Evolutionary conservation across 2,329 filamentous ascomycete genomes (phyloP).

Genomic region (Xylariales sp.): DNA sequence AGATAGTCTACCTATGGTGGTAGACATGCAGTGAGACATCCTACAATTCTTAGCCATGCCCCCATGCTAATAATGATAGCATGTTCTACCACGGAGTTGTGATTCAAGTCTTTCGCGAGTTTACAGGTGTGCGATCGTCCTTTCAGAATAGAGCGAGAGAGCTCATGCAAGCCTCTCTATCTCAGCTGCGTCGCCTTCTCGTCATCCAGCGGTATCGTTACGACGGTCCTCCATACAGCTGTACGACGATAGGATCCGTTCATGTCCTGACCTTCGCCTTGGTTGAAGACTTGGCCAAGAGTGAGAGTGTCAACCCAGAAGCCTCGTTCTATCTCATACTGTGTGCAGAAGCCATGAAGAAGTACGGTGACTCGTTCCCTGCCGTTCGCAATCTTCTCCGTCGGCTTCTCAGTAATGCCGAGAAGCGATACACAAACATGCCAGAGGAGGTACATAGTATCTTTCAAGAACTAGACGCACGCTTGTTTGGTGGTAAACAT

Average conservation of each 20-base stretch:
- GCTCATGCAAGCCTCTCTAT: not conserved
- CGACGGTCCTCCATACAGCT: conserved; percentile 7
- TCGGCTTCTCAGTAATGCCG: not conserved
- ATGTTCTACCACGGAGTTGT: conserved; percentile 5
- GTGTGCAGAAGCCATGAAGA: conserved; percentile 4
- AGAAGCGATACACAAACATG: not conserved
- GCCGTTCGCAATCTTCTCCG: not conserved
- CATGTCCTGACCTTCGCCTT: conserved; percentile 3
- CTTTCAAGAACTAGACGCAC: conserved; percentile 1
- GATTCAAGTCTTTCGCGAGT: conserved; percentile 5
- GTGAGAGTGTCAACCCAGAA: not conserved
- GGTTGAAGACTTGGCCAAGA: not conserved
- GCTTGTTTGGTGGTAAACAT: not conserved
- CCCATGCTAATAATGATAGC: not conserved
- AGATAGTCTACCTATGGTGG: not conserved
- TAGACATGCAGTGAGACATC: not conserved
- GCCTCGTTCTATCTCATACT: conserved; percentile 4
- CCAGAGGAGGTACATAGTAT: not conserved
- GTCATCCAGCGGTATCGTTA: conserved; percentile 5
- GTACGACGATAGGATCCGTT: conserved; percentile 3
- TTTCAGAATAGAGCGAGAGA: not conserved
- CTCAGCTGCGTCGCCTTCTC: conserved; percentile 5
- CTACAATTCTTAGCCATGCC: not conserved
- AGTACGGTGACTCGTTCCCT: conserved; percentile 2
- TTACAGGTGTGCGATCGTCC: not conserved